phyloP scores from a whole-genome alignment of 2,329 filamentous ascomycete genomes.

The Neurospora crassa region DNA sequence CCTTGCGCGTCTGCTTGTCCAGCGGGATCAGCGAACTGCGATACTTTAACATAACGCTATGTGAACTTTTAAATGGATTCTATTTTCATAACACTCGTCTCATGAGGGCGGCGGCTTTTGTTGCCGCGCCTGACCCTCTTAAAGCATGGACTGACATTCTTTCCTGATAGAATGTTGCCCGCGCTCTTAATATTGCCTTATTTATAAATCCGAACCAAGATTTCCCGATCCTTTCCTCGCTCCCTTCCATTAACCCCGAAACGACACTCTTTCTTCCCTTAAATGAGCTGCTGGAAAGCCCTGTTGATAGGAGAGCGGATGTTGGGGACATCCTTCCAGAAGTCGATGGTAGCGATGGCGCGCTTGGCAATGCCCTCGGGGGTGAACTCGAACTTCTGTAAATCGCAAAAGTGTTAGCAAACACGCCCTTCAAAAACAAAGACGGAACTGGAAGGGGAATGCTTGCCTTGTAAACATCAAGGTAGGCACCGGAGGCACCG shows the following conservation, averaged over 20 bases:
- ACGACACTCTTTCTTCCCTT: conserved; percentile 28
- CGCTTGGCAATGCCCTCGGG: conserved; percentile 95
- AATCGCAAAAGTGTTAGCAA: conserved; percentile 21
- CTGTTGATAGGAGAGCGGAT: conserved; percentile 93
- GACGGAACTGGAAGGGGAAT: conserved; percentile 9
- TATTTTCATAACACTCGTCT: neutral
- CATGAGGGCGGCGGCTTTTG: neutral
- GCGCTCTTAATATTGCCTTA: conserved; percentile 2
- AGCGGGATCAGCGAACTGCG: neutral
- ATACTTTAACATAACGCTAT: neutral
- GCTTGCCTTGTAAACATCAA: conserved; percentile 87
- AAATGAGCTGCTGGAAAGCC: conserved; percentile 95
- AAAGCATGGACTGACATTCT: neutral
- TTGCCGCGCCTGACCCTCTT: neutral
- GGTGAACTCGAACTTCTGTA: conserved; percentile 97
- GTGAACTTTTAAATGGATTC: neutral
- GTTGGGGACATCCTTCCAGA: conserved; percentile 90
- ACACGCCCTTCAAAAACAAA: neutral
- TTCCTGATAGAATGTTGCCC: neutral
- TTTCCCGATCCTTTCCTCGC: conserved; percentile 2
- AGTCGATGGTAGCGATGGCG: conserved; percentile 81
- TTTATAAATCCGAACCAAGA: neutral
- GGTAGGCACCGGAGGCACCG: conserved; percentile 93
- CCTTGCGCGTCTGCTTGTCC: neutral
- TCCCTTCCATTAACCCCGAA: neutral